These are phyloP conservation scores for Nakaseomyces kungkrabaensis DNA, from an alignment of 1,139 yeast genomes.

Conservation along the genomic window DNA sequence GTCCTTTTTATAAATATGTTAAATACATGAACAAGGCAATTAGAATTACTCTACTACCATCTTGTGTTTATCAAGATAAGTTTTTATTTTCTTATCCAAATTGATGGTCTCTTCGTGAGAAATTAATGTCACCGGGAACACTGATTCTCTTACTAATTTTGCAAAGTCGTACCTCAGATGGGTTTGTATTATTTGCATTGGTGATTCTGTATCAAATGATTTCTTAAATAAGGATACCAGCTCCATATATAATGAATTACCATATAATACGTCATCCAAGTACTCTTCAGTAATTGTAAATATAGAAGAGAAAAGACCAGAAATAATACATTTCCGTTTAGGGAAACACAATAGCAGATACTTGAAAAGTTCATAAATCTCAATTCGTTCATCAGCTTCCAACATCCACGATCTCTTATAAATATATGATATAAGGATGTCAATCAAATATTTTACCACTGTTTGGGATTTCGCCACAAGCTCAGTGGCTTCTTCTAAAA, in stretches of 20 bases:
- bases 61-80: neutral
- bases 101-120: neutral
- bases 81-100: neutral
- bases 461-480: neutral
- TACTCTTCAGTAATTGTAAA: neutral
- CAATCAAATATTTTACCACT: neutral
- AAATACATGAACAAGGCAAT: neutral
- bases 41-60: neutral
- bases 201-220: neutral
- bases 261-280: neutral
- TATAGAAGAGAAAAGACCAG: neutral
- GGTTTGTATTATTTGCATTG: neutral
- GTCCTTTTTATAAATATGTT: neutral
- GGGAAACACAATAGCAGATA: neutral
- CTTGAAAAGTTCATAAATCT: neutral
- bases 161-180: neutral
- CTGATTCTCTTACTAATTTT: neutral
- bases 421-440: neutral
- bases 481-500: neutral
- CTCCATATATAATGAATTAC: neutral
- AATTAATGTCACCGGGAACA: neutral
- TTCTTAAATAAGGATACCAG: neutral
- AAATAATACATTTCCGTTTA: neutral
- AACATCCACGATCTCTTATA: neutral
- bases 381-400: neutral